Evolutionary conservation across 805 yeast genomes (phyloP), one percentile per base, ranked within the genome.

Genomic region (Yarrowia osloensis): DNA sequence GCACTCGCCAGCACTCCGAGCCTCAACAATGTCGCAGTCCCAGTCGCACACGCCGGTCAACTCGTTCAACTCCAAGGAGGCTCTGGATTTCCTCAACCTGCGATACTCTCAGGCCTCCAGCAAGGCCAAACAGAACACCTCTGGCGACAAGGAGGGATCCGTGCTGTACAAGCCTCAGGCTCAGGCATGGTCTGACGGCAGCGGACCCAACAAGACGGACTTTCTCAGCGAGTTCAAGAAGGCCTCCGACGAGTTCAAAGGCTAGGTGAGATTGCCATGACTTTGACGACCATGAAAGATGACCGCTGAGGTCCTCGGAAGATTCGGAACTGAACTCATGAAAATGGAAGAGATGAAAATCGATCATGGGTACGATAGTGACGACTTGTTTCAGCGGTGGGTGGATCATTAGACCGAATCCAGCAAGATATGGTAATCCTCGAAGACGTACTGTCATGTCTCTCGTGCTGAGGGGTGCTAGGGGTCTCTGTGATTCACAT

Each of bases 51-150:
- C 63, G 8, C 49, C 63, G 12, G 63, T 57, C 47, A 57, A 57
- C 63, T 28, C 47, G 63, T 57, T 57, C 63, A 57, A 57, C 49
- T 24, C 49, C 49, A 57, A 57, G 63, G 63, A 57, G 49, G 49
- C 63, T 2, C 40, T 40, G 39, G 63, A 57, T 15, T 57, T 57
- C 37, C 63, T 57, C 37, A 57, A 57, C n/a, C 49, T 57, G 63
- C 47, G 63, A 13, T 57, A 57, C 49, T n/a, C 13, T 21, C 63
- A 57, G 63, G 63, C 63, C 12, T 39, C 63, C 21, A 13, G 3
- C 37, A 57, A 57, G 63, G 63, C 63, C 49, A 57, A 39, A 35
- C 47, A 40, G 21, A 57, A 57, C 28, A 6, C 46, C n/a, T 6
- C 35, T 4, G 49, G 49, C 26, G 63, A 40, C 37, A 26, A 57